Conservation (phyloP, 2,329 filamentous ascomycete genomes). For the Zymoseptoria passerinii region DNA sequence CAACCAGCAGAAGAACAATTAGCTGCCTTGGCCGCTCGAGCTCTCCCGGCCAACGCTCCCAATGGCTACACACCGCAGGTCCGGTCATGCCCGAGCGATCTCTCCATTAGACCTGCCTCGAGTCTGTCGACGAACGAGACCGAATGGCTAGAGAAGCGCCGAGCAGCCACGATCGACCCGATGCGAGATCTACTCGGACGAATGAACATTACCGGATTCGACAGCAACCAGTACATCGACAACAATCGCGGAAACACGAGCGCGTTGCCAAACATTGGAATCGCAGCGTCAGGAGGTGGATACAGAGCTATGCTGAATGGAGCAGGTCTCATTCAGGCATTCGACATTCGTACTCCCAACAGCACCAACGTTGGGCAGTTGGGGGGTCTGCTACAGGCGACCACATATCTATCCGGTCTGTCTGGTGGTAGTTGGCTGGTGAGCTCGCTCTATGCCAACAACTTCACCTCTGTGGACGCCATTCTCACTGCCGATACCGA, state of each 20-base stretch:
- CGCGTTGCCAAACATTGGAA: slow-evolving; percentile 58
- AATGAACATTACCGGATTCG: slow-evolving; percentile 67
- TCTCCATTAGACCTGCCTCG: slow-evolving; percentile 57
- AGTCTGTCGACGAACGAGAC: slow-evolving; percentile 60
- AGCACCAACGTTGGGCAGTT: slow-evolving; percentile 58
- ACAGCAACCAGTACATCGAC: slow-evolving; percentile 65
- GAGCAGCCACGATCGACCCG: slow-evolving; percentile 64
- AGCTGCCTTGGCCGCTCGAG: slow-evolving; percentile 16
- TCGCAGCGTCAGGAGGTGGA: slow-evolving; percentile 75
- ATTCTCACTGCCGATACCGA: slow-evolving; percentile 40
- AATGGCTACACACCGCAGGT: slow-evolving; percentile 63
- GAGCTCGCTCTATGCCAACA: slow-evolving; percentile 68
- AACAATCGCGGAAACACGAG: slow-evolving; percentile 47
- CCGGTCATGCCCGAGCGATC: slow-evolving; percentile 62
- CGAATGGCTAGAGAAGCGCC: slow-evolving; percentile 63
- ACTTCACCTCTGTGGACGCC: slow-evolving; percentile 61
- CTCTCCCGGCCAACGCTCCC: slow-evolving; percentile 45
- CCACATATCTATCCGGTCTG: slow-evolving; percentile 73
- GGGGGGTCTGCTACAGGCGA: slow-evolving; percentile 69
- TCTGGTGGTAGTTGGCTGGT: slow-evolving; percentile 81
- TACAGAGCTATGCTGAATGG: slow-evolving; percentile 82
- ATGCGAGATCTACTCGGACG: slow-evolving; percentile 65
- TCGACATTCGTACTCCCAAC: slow-evolving; percentile 62
- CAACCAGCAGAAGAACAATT: slow-evolving; percentile 2
- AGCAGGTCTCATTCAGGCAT: slow-evolving; percentile 69